Percentiles rank a stretch among this genome's conserved stretches.
These are phyloP conservation scores for Penicillium corylophilum DNA, from an alignment of 2,329 filamentous ascomycete species.

Conservation along the genomic window DNA sequence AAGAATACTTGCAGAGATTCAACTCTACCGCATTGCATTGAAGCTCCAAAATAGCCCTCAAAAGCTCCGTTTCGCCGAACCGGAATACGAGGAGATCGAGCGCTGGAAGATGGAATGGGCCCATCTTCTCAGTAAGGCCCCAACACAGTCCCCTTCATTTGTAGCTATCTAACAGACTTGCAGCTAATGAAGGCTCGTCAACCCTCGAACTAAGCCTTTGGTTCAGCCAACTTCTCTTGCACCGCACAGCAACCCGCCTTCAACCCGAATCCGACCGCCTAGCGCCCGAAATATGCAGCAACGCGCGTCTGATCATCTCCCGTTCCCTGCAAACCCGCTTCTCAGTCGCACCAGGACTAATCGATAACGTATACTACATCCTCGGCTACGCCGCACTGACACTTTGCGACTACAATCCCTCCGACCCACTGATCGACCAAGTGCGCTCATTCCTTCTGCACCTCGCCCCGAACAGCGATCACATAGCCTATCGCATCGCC, in stretches of 20 bases:
- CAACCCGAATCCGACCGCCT: constrained; percentile 28
- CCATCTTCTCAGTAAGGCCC: constrained; percentile 29
- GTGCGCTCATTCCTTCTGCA: constrained; percentile 34
- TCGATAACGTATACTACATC: constrained; percentile 36
- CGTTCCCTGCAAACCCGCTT: constrained; percentile 31
- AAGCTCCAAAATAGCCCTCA: constrained; percentile 27
- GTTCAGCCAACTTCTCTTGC: constrained; percentile 38
- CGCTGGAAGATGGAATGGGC: constrained; percentile 37
- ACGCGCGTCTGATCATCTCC: constrained; percentile 31
- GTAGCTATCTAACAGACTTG: constrained; percentile 1
- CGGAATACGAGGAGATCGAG: constrained; percentile 35
- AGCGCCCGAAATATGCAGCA: constrained; percentile 28
- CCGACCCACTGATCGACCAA: constrained; percentile 34
- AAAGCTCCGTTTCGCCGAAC: constrained; percentile 27
- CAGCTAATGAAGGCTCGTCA: constrained; percentile 30
- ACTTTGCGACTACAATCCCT: constrained; percentile 34
- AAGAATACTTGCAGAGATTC: constrained; percentile 33
- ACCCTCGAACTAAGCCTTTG: constrained; percentile 35
- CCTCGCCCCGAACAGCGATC: constrained; percentile 33
- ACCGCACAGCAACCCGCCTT: constrained; percentile 30
- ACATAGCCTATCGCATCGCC: constrained; percentile 34
- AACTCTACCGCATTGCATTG: constrained; percentile 32
- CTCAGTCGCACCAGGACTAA: constrained; percentile 30
- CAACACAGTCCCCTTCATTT: neutral
- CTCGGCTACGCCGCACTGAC: constrained; percentile 37